These are phyloP conservation scores for Anastatica hierochuntica DNA, from an alignment of 345 rosid genomes.

Conservation along the genomic window DNA sequence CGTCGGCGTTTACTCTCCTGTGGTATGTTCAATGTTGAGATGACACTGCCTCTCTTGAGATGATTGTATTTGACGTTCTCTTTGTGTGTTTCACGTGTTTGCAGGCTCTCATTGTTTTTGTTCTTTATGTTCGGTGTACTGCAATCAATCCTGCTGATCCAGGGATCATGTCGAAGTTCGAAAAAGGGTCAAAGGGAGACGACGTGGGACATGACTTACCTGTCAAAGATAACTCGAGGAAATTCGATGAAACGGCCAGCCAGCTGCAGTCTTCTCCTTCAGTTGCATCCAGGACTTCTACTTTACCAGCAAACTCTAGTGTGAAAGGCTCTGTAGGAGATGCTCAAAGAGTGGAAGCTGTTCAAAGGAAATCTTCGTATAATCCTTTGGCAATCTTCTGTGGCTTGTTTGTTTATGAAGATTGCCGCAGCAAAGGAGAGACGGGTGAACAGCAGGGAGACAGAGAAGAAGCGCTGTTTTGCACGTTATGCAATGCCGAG, in stretches of 20 bases:
- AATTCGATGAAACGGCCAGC: constrained; percentile 49
- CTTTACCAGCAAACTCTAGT: constrained; percentile 53
- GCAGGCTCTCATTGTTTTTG: constrained; percentile 83
- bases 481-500: constrained; percentile 96
- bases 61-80: neutral
- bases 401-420: constrained; percentile 69
- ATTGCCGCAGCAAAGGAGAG: constrained; percentile 63
- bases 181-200: constrained; percentile 22
- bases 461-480: constrained; percentile 77
- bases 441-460: constrained; percentile 43
- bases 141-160: constrained; percentile 99
- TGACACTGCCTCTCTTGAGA: neutral
- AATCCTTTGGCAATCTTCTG: constrained; percentile 57
- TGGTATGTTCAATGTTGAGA: constrained; percentile 64
- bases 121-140: constrained; percentile 93
- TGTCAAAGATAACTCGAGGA: constrained; percentile 33
- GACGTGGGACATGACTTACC: constrained; percentile 26
- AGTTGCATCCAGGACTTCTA: constrained; percentile 65
- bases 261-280: constrained; percentile 63
- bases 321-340: constrained; percentile 58
- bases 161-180: constrained; percentile 79
- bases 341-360: constrained; percentile 29
- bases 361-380: constrained; percentile 26
- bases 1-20: constrained; percentile 66
- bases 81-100: constrained; percentile 12